Base-by-base conservation (phyloP, 163 green algal species). In the Scenedesmus sp. region DNA sequence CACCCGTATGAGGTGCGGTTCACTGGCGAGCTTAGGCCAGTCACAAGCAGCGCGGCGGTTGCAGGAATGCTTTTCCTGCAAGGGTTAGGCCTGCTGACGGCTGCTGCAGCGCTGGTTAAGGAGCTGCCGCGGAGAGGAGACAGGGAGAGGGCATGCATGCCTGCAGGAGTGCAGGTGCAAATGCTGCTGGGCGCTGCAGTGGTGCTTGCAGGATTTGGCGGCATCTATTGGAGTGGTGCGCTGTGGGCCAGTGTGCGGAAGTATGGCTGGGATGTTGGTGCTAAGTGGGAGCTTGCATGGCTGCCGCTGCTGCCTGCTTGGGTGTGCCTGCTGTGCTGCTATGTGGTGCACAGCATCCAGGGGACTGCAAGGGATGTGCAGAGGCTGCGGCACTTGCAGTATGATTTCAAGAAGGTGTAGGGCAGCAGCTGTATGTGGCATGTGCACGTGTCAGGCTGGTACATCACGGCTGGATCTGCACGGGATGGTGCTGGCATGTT, bases 221-320 rank as follows among this genome's bases (percentile, higher is more conserved):
- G 62, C 9, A 57, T 66, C 3, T 94, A 90, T 60, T 94, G 92
- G 84, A 85, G 54, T 20, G 55, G 12, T 16, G 92, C 90, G 10
- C 13, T 93, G 85, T 55, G 85, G 2, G 52, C 73, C 18, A 94
- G 86, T 77, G 46, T 90, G 13, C 76, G 82, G 34, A 23, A 74
- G 55, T 86, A 91, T 23, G 88, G 91, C 0, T 60, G 26, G 18
- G 85, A 90, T 64, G 0, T 89, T 56, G 92, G 92, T 55, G 52
- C 62, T 1, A 88, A 81, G 54, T 93, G 82, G 92, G 92, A 94
- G 86, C 82, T 93, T 55, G 16, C 87, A 26, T 94, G 92, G 92
- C 88, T 94, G 82, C 92, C 92, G 10, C 10, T 83, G 16, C 54
- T 56, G 18, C 92, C 92, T 13, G 23, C 92, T 46, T 34, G 23